These are phyloP conservation scores for Saposhnikovia divaricata DNA, from an alignment of 129 eudicot species.

Conservation along the genomic window DNA sequence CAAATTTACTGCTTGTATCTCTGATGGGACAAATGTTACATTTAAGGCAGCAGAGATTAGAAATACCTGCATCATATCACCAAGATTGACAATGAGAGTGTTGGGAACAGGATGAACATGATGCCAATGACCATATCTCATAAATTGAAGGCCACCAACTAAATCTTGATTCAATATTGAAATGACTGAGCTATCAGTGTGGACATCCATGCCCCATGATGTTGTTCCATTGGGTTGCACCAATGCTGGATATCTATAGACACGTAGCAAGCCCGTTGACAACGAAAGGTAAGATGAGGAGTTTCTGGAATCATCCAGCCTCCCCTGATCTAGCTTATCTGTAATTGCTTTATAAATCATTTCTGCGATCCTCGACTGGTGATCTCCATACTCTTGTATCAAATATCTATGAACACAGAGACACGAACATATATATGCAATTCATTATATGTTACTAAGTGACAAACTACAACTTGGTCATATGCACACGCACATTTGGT, in stretches of 20 bases:
- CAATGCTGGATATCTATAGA: conserved; percentile 55
- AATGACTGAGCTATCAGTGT: conserved; percentile 82
- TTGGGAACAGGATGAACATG: conserved; percentile 52
- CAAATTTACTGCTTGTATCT: not conserved
- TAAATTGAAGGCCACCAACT: conserved; percentile 77
- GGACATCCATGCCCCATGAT: conserved; percentile 65
- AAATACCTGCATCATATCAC: conserved; percentile 90
- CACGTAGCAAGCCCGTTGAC: conserved; percentile 53
- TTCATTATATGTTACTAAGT: not conserved
- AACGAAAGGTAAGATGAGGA: conserved; percentile 32
- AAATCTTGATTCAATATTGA: conserved; percentile 61
- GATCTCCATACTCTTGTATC: conserved; percentile 56
- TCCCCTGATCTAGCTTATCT: conserved; percentile 11
- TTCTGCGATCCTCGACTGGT: conserved; percentile 48
- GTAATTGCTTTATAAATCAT: conserved; percentile 43
- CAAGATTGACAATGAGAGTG: conserved; percentile 71
- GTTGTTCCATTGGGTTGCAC: conserved; percentile 17
- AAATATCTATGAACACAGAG: conserved; percentile 22
- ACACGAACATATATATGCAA: not conserved
- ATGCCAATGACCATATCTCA: conserved; percentile 50
- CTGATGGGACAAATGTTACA: not conserved
- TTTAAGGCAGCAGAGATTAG: not conserved
- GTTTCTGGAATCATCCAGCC: not conserved
- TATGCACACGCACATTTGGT: not conserved
- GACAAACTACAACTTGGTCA: not conserved